Conservation (phyloP, 2,329 filamentous ascomycete genomes). For the Aspergillus tamarii region DNA sequence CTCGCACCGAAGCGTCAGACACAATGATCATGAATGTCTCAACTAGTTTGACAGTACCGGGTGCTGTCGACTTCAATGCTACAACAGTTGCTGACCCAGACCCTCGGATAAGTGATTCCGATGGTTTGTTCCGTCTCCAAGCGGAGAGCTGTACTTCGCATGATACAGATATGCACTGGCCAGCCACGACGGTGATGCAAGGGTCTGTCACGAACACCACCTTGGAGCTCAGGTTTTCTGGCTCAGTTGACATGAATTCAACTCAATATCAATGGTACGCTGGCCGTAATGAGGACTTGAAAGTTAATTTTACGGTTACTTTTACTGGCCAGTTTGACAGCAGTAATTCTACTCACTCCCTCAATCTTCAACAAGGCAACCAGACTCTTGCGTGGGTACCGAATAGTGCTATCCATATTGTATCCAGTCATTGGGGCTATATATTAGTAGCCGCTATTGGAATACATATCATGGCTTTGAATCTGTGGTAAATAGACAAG, state of each 20-base stretch:
- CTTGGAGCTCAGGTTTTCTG: neutral
- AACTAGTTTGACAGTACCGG: neutral
- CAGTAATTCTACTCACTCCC: constrained; percentile 1
- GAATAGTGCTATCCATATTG: neutral
- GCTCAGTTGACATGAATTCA: neutral
- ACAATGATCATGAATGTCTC: neutral
- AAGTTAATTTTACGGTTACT: constrained; percentile 4
- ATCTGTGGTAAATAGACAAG: neutral
- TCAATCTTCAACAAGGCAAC: neutral
- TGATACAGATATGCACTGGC: neutral
- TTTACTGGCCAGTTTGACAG: constrained; percentile 7
- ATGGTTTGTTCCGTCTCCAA: neutral
- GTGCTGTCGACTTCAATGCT: constrained; percentile 2
- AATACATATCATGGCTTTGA: neutral
- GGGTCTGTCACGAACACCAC: constrained; percentile 7
- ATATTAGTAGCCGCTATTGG: neutral
- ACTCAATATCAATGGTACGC: neutral
- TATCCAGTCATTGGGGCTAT: neutral
- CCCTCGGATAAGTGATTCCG: neutral
- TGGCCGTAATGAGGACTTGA: neutral
- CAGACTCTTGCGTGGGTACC: neutral
- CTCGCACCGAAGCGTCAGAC: neutral
- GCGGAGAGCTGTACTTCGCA: neutral
- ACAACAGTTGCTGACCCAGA: neutral
- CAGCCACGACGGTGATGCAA: neutral